Base-by-base conservation (phyloP, 1,139 yeast species). In the Lipomyces yarrowii region DNA sequence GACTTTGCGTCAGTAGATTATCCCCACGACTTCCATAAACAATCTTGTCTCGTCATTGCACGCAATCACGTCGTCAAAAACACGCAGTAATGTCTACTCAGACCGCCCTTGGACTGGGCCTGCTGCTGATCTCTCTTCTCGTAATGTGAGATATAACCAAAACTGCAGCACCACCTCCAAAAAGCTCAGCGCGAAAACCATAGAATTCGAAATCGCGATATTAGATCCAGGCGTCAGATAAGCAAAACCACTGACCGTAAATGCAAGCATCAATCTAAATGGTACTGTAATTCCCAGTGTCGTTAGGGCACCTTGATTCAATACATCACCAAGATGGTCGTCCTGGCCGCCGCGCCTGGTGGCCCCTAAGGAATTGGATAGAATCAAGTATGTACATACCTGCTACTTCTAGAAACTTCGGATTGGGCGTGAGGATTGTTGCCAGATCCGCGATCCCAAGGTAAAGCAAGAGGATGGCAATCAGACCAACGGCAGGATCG, bases 51-150 rank as follows among this genome's bases (percentile, higher is more conserved):
- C 11, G 21, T 21, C 23, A n/a, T 37, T 13, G 15, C 6, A 37
- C 11, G 42, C 4, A 37, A 13, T 37, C 42, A 15, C 15, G 42
- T 37, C 42, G 15, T 37, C 15, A n/a, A 37, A 37, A 37, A 37
- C 42, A 15, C 8, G 48, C 48, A 0, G 21, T 18, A 42, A n/a
- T 42, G 21, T 10, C 48, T 42, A 42, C 18, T 42, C 48, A 42
- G 18, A 21, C 48, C 2, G 48, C 7, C 48, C 21, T 42, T 42
- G 48, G 21, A 21, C 10, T 42, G n/a, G 48, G 18, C 21, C 11
- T 21, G 10, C 21, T 18, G 23, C 18, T n/a, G 23, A 87, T 1
- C 75, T 88, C n/a, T 78, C 81, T 51, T 77, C 84, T 0, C 77
- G 85, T 57, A 87, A 89, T n/a, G 71, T 64, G 23, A 59, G 53